Percentiles rank a stretch among this genome's conserved stretches.
phyloP scores from a whole-genome alignment of 345 rosid genomes.

The Syzygium jambos region DNA sequence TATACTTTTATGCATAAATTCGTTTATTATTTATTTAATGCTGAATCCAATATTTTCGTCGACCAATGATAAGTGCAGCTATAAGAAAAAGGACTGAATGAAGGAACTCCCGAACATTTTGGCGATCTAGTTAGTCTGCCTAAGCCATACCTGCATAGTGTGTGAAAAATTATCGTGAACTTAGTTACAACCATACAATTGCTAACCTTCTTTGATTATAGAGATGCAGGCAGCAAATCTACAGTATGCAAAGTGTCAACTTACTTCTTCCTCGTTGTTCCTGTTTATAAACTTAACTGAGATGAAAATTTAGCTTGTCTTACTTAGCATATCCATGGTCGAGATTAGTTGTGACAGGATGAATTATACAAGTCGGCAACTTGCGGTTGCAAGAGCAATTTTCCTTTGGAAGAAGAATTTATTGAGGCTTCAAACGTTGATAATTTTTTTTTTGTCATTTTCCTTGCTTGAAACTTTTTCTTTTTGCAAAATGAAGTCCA shows the following conservation, averaged over 20 bases:
- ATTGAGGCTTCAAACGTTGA: neutral
- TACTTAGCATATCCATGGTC: neutral
- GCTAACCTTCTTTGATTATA: neutral
- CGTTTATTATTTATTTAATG: neutral
- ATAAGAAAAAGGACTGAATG: neutral
- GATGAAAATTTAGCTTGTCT: neutral
- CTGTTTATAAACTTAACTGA: neutral
- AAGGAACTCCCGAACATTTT: neutral
- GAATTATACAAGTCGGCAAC: neutral
- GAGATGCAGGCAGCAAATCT: neutral
- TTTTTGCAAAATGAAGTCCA: neutral
- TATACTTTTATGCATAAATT: neutral
- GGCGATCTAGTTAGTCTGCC: neutral
- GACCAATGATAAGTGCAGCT: neutral
- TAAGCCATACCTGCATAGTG: neutral
- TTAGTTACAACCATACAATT: neutral
- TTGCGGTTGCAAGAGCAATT: neutral
- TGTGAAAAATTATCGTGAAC: neutral
- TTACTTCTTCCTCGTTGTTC: neutral
- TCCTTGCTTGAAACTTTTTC: neutral
- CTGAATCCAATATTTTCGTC: neutral
- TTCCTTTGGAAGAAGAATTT: neutral
- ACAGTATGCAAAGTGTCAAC: neutral
- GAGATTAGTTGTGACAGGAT: neutral
- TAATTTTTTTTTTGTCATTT: neutral